These are phyloP conservation scores for Brassica napus DNA, from an alignment of 345 rosid genomes.

Conservation along the genomic window Da-Ae NC_063448.1:14658001-14658500, in stretches of 20 bases:
- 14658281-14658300: slow-evolving; percentile 40
- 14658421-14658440: slow-evolving; percentile 8
- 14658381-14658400: slow-evolving; percentile 29
- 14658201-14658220: slow-evolving; percentile 69
- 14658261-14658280: not conserved
- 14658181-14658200: slow-evolving; percentile 62
- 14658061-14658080: slow-evolving; percentile 1
- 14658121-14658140: slow-evolving; percentile 37
- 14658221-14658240: slow-evolving; percentile 49
- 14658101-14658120: slow-evolving; percentile 65
- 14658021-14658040: not conserved
- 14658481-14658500: slow-evolving; percentile 8
- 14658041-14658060: slow-evolving; percentile 16
- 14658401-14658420: slow-evolving; percentile 23
- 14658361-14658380: slow-evolving; percentile 36
- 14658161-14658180: slow-evolving; percentile 69
- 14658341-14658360: slow-evolving; percentile 16
- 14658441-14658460: slow-evolving; percentile 16
- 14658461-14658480: not conserved
- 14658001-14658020: too few species aligned
- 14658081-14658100: slow-evolving; percentile 82
- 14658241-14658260: not conserved
- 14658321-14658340: slow-evolving; percentile 22
- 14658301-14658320: slow-evolving; percentile 45
- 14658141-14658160: slow-evolving; percentile 73